Evolutionary conservation across 306 rosid species (phyloP), one percentile per base, ranked within the genome.

Genomic region (Malus sylvestris): DNA sequence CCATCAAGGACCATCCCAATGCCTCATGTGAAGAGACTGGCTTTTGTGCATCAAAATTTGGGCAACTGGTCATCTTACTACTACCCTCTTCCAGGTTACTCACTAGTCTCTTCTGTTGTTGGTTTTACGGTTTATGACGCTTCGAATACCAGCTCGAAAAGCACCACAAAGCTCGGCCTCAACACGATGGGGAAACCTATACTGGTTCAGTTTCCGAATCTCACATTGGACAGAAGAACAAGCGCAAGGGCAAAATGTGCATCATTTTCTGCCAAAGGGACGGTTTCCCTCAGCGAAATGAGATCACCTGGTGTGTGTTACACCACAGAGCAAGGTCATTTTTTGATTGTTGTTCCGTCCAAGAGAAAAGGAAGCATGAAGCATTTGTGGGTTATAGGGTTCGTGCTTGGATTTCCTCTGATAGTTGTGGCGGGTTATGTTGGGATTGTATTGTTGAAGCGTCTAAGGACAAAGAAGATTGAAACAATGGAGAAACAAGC

Each of bases 61-160:
- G 92, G 95, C 14, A 95, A 92, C 57, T 87, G 88, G 92, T 90
- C 97, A 52, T 84, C 96, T 4, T 83, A 32, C 60, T 85, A 77
- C 86, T 92, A 90, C 77, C 62, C 4, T 12, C 68, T 90, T 52
- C 85, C 85, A 83, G 91, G 93, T 71, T 86, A 87, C 86, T 81
- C 89, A 4, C 85, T 92, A 25, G n/a, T 88, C 77, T 79, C 96
- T 78, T 78, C 91, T 46, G 91, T 90, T 33, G 83, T 95, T 61
- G 95, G 98, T 38, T 90, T 95, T 81, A 68, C 78, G 83, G 98
- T 80, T 79, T 95, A 90, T 68, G 94, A 94, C 81, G 96, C 93
- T 22, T 88, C 96, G 14, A 84, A 94, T 81, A 81, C 84, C 18
- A 70, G 85, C 10, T 78, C 81, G 30, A 71, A 45, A 33, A 83